Base-by-base conservation (phyloP, 2,329 filamentous ascomycete genomes). In the Trematosphaeria pertusa region DNA sequence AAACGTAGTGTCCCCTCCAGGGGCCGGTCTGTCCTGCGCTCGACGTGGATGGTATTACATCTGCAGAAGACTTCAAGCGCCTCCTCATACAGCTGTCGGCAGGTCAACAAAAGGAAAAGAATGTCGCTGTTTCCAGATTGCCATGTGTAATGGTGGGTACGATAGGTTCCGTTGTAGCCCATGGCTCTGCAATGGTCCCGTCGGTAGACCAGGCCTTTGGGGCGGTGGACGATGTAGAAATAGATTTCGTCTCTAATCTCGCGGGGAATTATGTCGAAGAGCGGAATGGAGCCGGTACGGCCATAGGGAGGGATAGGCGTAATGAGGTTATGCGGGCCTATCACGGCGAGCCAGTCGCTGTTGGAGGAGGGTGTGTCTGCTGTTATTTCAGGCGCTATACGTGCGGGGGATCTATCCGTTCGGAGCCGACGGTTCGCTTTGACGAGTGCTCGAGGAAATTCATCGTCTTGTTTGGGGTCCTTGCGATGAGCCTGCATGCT, bases 181-280 rank as follows among this genome's bases (percentile, higher is more conserved):
- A 6, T 38, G 38, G 30, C 17, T 5, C 22, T 36, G 22, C 9
- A 5, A 7, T 14, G 19, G 8, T 31, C 21, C 21, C 45, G 33
- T 9, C 32, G 40, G 30, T 51, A 56, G 24, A 49, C 11, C 28
- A 52, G 17, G 11, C 35, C 30, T 20, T 41, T 26, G 10, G 52
- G 50, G 17, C 49, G 44, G 22, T 56, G 46, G 32, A 63, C 31
- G 18, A 39, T 32, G 35, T 56, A 37, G 21, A 42, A 52, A 31
- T 62, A 61, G 14, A 64, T 61, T 7, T 20, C 35, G 36, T 65
- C 60, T 12, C 59, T 50, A 2, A 65, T 41, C 32, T 65, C 61
- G 14, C 55, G 58, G 2, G 61, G 59, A 21, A 60, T n/a, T n/a
- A n/a, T 46, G 17, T 40, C 15, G 32, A 60, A 46, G 26, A 62